Evolutionary conservation across 2,329 filamentous ascomycete genomes (phyloP), one percentile per base, ranked within the genome.

Genomic region (Rhytidhysteron rufulum): DNA sequence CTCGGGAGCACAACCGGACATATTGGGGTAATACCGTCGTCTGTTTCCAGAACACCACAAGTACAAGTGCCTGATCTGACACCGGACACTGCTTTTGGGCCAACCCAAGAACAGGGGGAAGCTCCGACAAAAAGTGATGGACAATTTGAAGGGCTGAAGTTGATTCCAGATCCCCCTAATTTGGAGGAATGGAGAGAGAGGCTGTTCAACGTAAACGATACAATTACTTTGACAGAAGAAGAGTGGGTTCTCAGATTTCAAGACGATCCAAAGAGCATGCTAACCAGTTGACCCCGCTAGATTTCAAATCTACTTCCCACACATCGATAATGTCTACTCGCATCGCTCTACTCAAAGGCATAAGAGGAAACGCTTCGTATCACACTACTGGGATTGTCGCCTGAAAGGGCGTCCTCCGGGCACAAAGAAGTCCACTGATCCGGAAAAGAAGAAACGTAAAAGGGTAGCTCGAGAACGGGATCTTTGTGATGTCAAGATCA

Each of bases 401-500:
- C 76, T 90, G 56, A 90, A 90, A 66, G 86, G 86, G 18, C 77
- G 86, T 0, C 85, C 86, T 0, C 82, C 86, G 0, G 86, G 86
- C 21, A 90, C 86, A 4, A 83, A 84, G 43, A 89, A 90, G 61
- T 86, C 84, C 1, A 80, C 85, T 34, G 85, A 90, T 53, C 86
- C 86, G 0, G 82, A 80, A 60, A 89, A 88, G 70, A 89, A 88
- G 73, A 89, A 88, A 64, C 77, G 86, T 27, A 89, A 88, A 65
- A 80, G 86, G 19, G 80, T 77, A 25, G 83, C 83, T n/a, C 74
- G 86, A 31, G 81, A 86, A 62, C 75, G 84, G 10, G 84, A 89
- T 65, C 73, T 89, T n/a, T 91, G 86, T 60, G 85, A 90, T 62
- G 86, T 90, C 48, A 90, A 90, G 67, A 88, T 90, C 62, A 90